Base-by-base conservation (phyloP, 306 rosid species). In the Pyrus communis region DNA sequence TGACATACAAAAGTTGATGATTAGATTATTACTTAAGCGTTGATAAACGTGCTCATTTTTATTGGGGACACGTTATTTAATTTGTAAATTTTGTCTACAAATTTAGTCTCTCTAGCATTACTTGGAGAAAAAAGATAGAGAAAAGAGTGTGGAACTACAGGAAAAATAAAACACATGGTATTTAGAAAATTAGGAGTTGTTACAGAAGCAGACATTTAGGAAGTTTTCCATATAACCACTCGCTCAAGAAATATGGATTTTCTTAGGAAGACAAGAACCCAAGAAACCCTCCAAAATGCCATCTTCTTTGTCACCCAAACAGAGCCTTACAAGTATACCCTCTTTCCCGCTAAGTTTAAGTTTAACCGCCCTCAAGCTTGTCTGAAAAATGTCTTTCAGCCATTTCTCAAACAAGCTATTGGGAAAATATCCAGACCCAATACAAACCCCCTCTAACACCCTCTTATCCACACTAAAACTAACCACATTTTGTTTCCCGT, bases 391-490 rank as follows among this genome's bases (percentile, higher is more conserved):
- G 76, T 88, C 94, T 82, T 85, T 83, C 58, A 87, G 79, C 99
- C 99, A 96, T 86, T 93, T 96, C 77, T 96, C 94, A 86, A 91
- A 96, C 93, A 85, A 78, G 77, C 89, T 86, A 80, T 96, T 87
- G 77, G 93, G 81, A 85, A 91, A 96, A 35, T 69, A 86, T 71
- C 88, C 97, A 66, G 88, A 89, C 75, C 94, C 89, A 59, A 69
- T 70, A 61, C 82, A 78, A 71, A 96, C 79, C 75, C 82, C 87
- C 73, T 93, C 89, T 86, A 89, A 63, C 82, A 93, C 93, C 87
- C 82, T 86, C 75, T 85, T 92, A 33, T 93, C 94, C 80, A 96
- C 88, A 49, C 75, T 89, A 83, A 96, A 88, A 9, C 87, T 89
- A 75, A 69, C 87, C 74, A 67, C 49, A 58, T 81, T 74, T 68